A percentile compares a stretch with the other conserved stretches of the same genome.
These are phyloP conservation scores for Yamadazyma conglobata DNA, from an alignment of 1,139 yeast species.

Conservation along the genomic window DNA sequence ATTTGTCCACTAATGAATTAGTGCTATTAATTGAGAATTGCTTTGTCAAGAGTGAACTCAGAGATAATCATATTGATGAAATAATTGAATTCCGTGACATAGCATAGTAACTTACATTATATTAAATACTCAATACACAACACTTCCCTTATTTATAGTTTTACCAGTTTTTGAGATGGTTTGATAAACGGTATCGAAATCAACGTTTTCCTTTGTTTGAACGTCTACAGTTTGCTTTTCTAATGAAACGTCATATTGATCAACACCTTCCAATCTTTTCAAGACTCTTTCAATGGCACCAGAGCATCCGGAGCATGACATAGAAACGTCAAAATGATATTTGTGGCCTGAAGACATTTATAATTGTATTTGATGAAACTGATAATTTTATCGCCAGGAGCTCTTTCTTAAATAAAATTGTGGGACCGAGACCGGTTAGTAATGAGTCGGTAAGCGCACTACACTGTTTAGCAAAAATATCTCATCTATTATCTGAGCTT, in stretches of 20 bases:
- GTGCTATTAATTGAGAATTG: slow-evolving; percentile 52
- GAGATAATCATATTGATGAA: slow-evolving; percentile 60
- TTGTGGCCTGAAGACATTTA: slow-evolving; percentile 21
- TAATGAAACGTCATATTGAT: slow-evolving; percentile 66
- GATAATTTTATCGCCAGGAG: too few relatives aligned
- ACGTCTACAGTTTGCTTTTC: slow-evolving; percentile 84
- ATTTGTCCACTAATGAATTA: slow-evolving; percentile 66
- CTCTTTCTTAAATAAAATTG: too few relatives aligned
- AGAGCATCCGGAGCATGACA: slow-evolving; percentile 87
- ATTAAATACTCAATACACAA: slow-evolving; percentile 23
- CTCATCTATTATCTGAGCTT: too few relatives aligned
- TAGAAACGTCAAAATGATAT: slow-evolving; percentile 73
- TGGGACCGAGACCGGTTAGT: too few relatives aligned
- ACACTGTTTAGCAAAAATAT: background rate
- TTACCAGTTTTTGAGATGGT: slow-evolving; percentile 91
- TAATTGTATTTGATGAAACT: background rate
- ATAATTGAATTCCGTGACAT: slow-evolving; percentile 35
- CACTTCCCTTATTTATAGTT: slow-evolving; percentile 65
- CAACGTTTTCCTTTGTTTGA: slow-evolving; percentile 46
- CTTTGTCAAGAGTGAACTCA: slow-evolving; percentile 68
- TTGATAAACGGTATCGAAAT: slow-evolving; percentile 72
- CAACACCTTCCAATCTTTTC: slow-evolving; percentile 69
- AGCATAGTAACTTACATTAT: slow-evolving; percentile 2
- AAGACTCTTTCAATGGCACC: slow-evolving; percentile 82
- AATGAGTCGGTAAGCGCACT: too few relatives aligned